These are phyloP conservation scores for Limonium bicolor DNA, from an alignment of 148 eudicot genomes.

Conservation along the genomic window DNA sequence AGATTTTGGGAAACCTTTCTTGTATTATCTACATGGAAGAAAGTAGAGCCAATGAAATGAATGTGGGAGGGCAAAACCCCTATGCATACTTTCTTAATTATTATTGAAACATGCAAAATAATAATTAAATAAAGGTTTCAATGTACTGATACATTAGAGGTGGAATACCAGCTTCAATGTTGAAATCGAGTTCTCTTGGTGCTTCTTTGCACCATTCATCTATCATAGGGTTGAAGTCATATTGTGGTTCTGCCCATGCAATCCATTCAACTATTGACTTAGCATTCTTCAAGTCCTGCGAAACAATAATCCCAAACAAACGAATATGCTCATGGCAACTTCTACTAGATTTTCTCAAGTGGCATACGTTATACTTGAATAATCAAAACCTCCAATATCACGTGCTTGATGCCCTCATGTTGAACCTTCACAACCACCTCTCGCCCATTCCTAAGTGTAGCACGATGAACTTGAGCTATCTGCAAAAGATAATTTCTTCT, in stretches of 20 bases:
- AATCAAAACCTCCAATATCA: slow-evolving; percentile 71
- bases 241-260: slow-evolving; percentile 99
- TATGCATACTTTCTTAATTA: too few species aligned
- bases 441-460: slow-evolving; percentile 62
- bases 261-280: slow-evolving; percentile 94
- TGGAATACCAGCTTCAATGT: slow-evolving; percentile 81
- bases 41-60: too few species aligned
- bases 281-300: slow-evolving; percentile 90
- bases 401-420: slow-evolving; percentile 72
- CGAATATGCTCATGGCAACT: slow-evolving; percentile 9
- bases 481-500: slow-evolving; percentile 19
- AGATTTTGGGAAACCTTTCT: slow-evolving; percentile 72
- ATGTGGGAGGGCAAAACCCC: too few species aligned
- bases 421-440: slow-evolving; percentile 97
- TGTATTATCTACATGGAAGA: slow-evolving; percentile 67
- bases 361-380: slow-evolving; percentile 6
- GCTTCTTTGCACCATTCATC: slow-evolving; percentile 99
- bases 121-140: too few species aligned
- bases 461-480: slow-evolving; percentile 99
- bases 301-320: slow-evolving; percentile 9
- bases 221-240: slow-evolving; percentile 90
- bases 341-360: background rate
- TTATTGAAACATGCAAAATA: too few species aligned
- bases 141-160: background rate
- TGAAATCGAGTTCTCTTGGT: slow-evolving; percentile 88